Conservation (phyloP, 495 filamentous ascomycete genomes). For the Podospora australis region DNA sequence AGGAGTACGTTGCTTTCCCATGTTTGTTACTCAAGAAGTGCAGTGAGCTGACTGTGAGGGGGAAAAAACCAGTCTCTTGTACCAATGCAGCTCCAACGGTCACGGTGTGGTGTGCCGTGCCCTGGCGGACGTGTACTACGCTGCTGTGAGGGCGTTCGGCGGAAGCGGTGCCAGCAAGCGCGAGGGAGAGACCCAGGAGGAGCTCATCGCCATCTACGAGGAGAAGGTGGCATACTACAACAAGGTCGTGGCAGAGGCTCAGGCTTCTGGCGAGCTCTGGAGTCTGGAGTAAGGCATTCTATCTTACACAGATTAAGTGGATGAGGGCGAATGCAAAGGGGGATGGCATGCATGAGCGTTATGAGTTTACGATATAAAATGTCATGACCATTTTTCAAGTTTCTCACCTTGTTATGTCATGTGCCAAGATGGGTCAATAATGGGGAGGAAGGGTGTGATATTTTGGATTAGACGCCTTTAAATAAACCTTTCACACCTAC, state of each 20-base stretch:
- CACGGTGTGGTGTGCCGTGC: conserved; percentile 22
- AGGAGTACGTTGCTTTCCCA: conserved; percentile 21
- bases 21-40: neutral
- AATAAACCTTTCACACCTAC: too few relatives aligned
- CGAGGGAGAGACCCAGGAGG: conserved; percentile 15
- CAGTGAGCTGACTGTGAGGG: conserved; percentile 11
- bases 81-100: conserved; percentile 19
- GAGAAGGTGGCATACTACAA: conserved; percentile 28
- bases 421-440: too few relatives aligned
- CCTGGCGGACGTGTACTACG: conserved; percentile 40
- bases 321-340: too few relatives aligned
- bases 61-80: conserved; percentile 26
- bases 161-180: conserved; percentile 17
- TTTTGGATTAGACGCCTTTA: too few relatives aligned
- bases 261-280: conserved; percentile 21
- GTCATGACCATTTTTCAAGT: too few relatives aligned
- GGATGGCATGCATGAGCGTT: too few relatives aligned
- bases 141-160: conserved; percentile 38
- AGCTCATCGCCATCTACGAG: conserved; percentile 24
- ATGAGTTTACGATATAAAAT: too few relatives aligned
- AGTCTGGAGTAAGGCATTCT: conserved; percentile 9
- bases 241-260: conserved; percentile 24
- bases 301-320: too few relatives aligned
- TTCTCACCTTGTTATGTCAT: too few relatives aligned
- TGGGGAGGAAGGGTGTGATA: too few relatives aligned